Evolutionary conservation across 2,329 filamentous ascomycete species (phyloP), one percentile per base, ranked within the genome.

Genomic region (Anisogramma anomala): DNA sequence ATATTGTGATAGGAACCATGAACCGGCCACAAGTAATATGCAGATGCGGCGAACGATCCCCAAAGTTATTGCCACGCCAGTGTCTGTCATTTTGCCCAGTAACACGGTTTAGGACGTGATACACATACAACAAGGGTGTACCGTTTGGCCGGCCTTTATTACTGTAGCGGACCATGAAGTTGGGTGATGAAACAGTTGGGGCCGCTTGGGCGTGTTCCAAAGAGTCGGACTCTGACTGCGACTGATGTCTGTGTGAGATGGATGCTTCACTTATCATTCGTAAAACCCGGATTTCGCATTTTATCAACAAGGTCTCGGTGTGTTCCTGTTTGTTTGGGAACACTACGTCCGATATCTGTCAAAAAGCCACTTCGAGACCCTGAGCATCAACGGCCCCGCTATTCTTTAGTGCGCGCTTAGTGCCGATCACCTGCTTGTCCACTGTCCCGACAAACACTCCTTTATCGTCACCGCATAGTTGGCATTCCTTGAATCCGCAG

Each of bases 381-480:
- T 42, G 40, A 42, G 35, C 27, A 17, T 32, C 6, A 6, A 25
- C 27, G 26, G 30, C 28, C 38, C 31, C 31, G 23, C 38, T 27
- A 41, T 44, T 43, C 30, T 44, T 41, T 35, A 41, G 41, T 41
- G 36, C 31, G 33, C 30, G 33, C n/a, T n/a, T n/a, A n/a, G 20
- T 32, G 30, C 36, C 43, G 42, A 44, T 22, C n/a, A n/a, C n/a
- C n/a, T n/a, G n/a, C n/a, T n/a, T n/a, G n/a, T n/a, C n/a, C n/a
- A n/a, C n/a, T n/a, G n/a, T n/a, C n/a, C n/a, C n/a, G n/a, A n/a
- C n/a, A n/a, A n/a, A n/a, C n/a, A n/a, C 44, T 44, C 44, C 44
- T 47, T 47, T 47, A 44, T 37, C 37, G 35, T 33, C 42, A 33
- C 37, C 37, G 32, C 37, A 27, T 46, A 43, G 36, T 37, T 43